Conservation (phyloP, 2,329 filamentous ascomycete genomes). For the Chaetomium globosum region DNA sequence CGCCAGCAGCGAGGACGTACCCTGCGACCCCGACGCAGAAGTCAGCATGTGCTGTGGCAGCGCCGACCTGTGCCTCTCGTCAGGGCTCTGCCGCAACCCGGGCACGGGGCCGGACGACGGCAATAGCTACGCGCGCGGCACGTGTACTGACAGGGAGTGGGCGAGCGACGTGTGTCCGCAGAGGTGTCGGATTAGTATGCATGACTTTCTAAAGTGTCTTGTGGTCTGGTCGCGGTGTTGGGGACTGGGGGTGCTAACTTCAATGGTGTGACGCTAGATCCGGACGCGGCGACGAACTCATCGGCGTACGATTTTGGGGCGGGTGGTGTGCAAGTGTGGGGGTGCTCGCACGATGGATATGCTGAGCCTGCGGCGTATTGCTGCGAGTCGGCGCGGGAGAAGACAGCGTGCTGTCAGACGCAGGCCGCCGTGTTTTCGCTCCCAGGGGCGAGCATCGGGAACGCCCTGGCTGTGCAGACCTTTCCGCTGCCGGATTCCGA, state of each 20-base stretch:
- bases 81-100: slow-evolving; percentile 25
- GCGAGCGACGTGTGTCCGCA: slow-evolving; percentile 49
- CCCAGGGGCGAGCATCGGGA: slow-evolving; percentile 24
- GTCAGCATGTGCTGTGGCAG: slow-evolving; percentile 33
- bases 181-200: slow-evolving; percentile 42
- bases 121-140: slow-evolving; percentile 27
- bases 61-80: slow-evolving; percentile 22
- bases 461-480: slow-evolving; percentile 28
- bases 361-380: slow-evolving; percentile 27
- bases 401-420: slow-evolving; percentile 29
- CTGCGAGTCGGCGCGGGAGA: slow-evolving; percentile 30
- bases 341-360: slow-evolving; percentile 27
- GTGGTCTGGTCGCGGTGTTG: no score
- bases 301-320: slow-evolving; percentile 9
- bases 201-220: no score
- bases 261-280: no score
- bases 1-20: slow-evolving; percentile 36
- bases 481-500: background rate
- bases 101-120: slow-evolving; percentile 22
- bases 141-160: slow-evolving; percentile 29
- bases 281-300: background rate
- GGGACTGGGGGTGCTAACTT: no score
- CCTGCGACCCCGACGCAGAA: slow-evolving; percentile 26
- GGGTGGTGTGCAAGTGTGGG: slow-evolving; percentile 26
- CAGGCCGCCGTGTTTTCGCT: slow-evolving; percentile 26